Percentiles rank a stretch among this genome's conserved stretches.
These are phyloP conservation scores for Malassezia restricta DNA, from an alignment of 1,284 basidiomycete species.

Conservation along the genomic window DNA sequence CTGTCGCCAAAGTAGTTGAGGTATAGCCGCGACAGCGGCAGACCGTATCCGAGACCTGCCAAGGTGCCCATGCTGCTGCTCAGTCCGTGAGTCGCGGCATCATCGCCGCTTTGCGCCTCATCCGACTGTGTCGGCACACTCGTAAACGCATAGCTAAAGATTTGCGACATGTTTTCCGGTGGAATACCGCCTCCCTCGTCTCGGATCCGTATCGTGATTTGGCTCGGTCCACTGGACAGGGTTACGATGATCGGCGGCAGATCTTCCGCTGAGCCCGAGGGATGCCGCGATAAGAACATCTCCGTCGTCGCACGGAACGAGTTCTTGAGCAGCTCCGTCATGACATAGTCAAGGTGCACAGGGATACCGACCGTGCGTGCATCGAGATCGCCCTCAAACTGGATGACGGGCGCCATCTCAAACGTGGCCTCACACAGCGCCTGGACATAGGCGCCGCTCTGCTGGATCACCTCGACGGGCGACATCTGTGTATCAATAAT, in stretches of 20 bases:
- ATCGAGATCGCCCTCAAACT: slow-evolving; percentile 23
- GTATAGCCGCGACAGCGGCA: slow-evolving; percentile 73
- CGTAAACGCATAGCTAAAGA: slow-evolving; percentile 83
- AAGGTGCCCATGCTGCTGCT: slow-evolving; percentile 64
- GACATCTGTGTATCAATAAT: slow-evolving; percentile 34
- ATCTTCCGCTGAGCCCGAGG: not conserved
- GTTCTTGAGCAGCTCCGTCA: slow-evolving; percentile 59
- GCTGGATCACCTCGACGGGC: slow-evolving; percentile 43
- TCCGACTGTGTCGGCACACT: slow-evolving; percentile 58
- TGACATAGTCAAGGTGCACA: slow-evolving; percentile 75
- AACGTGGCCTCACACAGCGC: slow-evolving; percentile 77
- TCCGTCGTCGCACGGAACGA: slow-evolving; percentile 65
- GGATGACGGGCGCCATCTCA: slow-evolving; percentile 55
- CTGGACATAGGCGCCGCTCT: slow-evolving; percentile 59
- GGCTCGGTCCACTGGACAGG: slow-evolving; percentile 54
- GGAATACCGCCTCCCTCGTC: slow-evolving; percentile 76
- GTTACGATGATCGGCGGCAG: slow-evolving; percentile 58
- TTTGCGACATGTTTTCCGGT: slow-evolving; percentile 59
- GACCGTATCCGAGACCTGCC: slow-evolving; percentile 58
- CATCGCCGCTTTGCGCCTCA: slow-evolving; percentile 60
- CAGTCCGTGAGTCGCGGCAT: slow-evolving; percentile 54
- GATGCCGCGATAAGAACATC: slow-evolving; percentile 11
- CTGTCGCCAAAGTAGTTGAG: slow-evolving; percentile 48
- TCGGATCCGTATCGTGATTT: slow-evolving; percentile 64
- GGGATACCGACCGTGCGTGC: slow-evolving; percentile 60